Evolutionary conservation across 2,329 filamentous ascomycete genomes (phyloP).

Genomic region (Ophiostoma pallidulum): DNA sequence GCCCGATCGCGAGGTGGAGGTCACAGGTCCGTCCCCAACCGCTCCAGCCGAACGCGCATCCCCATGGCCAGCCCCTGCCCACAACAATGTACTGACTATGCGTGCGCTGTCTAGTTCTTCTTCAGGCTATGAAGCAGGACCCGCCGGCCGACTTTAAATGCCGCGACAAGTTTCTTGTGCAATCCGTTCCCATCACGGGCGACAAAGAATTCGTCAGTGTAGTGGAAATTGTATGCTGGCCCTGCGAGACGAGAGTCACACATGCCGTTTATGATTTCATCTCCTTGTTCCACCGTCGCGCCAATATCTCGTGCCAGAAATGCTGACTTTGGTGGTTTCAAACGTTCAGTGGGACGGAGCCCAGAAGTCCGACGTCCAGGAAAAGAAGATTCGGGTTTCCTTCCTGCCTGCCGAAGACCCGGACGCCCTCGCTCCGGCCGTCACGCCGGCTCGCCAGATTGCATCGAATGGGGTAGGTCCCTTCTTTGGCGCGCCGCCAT

Average conservation of each 20-base stretch:
- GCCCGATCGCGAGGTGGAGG: conserved; percentile 79
- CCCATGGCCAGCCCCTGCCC: too few relatives aligned
- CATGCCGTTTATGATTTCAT: not conserved
- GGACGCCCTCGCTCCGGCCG: conserved; percentile 21
- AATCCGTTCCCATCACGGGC: conserved; percentile 50
- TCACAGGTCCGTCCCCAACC: conserved; percentile 62
- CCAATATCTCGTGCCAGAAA: not conserved
- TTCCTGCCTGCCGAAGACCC: conserved; percentile 59
- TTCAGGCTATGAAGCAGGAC: conserved; percentile 97
- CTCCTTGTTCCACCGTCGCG: too few relatives aligned
- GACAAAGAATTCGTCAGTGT: conserved; percentile 80
- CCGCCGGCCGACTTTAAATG: conserved; percentile 79
- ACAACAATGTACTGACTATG: too few relatives aligned
- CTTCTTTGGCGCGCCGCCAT: not conserved
- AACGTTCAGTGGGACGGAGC: conserved; percentile 62
- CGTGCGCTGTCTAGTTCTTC: too few relatives aligned
- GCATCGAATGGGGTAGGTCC: conserved; percentile 23
- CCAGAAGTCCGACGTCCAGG: conserved; percentile 69
- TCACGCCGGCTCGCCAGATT: conserved; percentile 22
- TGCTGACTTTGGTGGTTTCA: too few relatives aligned
- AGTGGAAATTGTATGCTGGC: conserved; percentile 60
- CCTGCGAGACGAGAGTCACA: not conserved
- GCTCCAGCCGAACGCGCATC: too few relatives aligned
- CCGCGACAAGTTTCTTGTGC: conserved; percentile 24
- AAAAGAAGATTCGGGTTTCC: conserved; percentile 90